Evolutionary conservation across 2,329 filamentous ascomycete species (phyloP).

Genomic region (Cryphonectria naterciae): DNA sequence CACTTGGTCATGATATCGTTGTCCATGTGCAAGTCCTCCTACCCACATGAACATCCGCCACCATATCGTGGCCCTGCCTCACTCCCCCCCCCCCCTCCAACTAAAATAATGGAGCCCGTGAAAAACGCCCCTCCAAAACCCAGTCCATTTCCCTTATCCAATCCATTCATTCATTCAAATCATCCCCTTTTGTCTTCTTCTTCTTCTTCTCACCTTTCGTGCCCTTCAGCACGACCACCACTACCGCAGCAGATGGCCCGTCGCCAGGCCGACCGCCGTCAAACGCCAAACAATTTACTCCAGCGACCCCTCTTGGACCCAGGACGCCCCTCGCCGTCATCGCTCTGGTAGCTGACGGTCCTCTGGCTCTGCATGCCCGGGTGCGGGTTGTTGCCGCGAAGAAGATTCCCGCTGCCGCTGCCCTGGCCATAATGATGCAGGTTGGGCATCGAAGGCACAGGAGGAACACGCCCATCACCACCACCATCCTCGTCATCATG

Average conservation of each 20-base stretch:
- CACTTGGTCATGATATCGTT: not conserved
- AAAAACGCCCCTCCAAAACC: not conserved
- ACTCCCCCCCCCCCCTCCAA: no score
- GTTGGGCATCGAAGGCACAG: conserved; percentile 24
- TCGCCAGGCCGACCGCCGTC: conserved; percentile 3
- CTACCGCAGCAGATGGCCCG: not conserved
- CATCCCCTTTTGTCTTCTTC: not conserved
- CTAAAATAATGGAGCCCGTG: no score
- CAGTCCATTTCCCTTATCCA: not conserved
- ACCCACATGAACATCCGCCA: no score
- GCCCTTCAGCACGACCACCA: no score
- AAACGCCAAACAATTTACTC: conserved; percentile 26
- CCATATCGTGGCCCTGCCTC: no score
- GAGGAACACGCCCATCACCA: conserved; percentile 5
- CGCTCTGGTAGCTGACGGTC: conserved; percentile 24
- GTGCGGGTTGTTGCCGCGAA: conserved; percentile 15
- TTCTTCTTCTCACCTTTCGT: not conserved
- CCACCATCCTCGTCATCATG: not conserved
- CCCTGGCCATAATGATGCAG: conserved; percentile 16
- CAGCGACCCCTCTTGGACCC: conserved; percentile 27
- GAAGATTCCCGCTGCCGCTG: conserved; percentile 3
- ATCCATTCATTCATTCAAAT: not conserved
- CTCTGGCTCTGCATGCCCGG: conserved; percentile 28
- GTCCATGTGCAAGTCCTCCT: not conserved
- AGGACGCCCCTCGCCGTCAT: conserved; percentile 9